phyloP scores from a whole-genome alignment of 345 rosid genomes.

The Luvunga scandens region DNA sequence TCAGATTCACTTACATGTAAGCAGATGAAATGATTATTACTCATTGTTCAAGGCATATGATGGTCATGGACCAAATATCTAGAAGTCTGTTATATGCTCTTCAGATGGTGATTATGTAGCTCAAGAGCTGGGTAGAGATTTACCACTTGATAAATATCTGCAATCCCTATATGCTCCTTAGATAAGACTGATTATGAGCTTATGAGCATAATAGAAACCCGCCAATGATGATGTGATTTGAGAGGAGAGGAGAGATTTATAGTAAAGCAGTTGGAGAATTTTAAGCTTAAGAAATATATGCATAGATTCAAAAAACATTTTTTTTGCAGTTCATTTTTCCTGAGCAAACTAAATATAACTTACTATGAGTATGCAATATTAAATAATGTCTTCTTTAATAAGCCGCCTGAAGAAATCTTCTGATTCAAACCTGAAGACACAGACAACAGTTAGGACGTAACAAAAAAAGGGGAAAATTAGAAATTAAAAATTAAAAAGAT shows the following conservation, averaged over 20 bases:
- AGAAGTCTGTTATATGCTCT: background rate
- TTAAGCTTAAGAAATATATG: background rate
- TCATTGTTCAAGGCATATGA: background rate
- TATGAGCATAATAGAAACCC: background rate
- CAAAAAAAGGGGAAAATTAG: background rate
- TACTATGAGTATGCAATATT: constrained; percentile 71
- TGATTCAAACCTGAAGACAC: constrained; percentile 66
- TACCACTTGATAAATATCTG: background rate
- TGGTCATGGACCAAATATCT: background rate
- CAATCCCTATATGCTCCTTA: background rate
- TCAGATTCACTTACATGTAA: background rate
- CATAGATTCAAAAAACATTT: background rate
- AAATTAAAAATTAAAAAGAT: background rate
- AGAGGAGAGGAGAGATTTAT: background rate
- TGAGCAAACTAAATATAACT: constrained; percentile 29
- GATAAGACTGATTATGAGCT: background rate
- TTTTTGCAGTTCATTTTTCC: background rate
- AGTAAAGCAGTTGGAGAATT: background rate
- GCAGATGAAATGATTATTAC: background rate
- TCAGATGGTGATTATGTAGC: background rate
- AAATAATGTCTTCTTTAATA: constrained; percentile 56
- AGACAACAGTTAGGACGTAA: constrained; percentile 13
- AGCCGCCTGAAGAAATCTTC: constrained; percentile 74
- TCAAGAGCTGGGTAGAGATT: background rate
- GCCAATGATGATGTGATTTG: background rate